Percentiles rank a stretch among this genome's conserved stretches.
These are phyloP conservation scores for Aspergillus pseudoterreus DNA, from an alignment of 2,329 filamentous ascomycete species.

Conservation along the genomic window DNA sequence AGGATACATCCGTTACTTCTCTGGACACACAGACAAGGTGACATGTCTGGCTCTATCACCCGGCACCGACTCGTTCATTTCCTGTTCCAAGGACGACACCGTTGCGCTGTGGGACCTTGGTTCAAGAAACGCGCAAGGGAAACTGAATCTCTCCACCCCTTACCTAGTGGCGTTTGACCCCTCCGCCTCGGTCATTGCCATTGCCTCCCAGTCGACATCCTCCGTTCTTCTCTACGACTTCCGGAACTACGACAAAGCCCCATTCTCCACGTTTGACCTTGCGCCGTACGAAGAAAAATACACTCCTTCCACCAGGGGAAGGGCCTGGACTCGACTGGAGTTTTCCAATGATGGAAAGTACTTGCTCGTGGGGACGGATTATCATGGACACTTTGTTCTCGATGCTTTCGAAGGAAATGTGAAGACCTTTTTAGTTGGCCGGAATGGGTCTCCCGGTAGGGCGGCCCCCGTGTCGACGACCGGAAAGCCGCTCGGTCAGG, in stretches of 20 bases:
- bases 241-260: conserved; percentile 87
- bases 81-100: conserved; percentile 85
- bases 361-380: conserved; percentile 78
- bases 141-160: conserved; percentile 74
- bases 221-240: conserved; percentile 86
- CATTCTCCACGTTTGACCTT: conserved; percentile 83
- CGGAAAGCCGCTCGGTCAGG: conserved; percentile 51
- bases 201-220: conserved; percentile 76
- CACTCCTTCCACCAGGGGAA: conserved; percentile 46
- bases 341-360: conserved; percentile 95
- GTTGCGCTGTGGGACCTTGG: conserved; percentile 86
- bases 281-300: conserved; percentile 53
- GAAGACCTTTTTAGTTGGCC: conserved; percentile 64
- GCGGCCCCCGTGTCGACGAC: conserved; percentile 51
- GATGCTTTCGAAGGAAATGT: conserved; percentile 84
- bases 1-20: conserved; percentile 93
- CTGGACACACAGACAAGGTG: conserved; percentile 80
- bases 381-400: conserved; percentile 82
- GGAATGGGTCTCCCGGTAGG: conserved; percentile 46
- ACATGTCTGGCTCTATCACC: conserved; percentile 82
- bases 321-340: conserved; percentile 80
- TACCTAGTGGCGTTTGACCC: conserved; percentile 88
- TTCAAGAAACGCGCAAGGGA: conserved; percentile 74
- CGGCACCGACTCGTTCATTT: conserved; percentile 85
- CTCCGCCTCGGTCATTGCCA: conserved; percentile 84